Evolutionary conservation across 768 basidiomycete species (phyloP), one percentile per base, ranked within the genome.

Genomic region (Leccinellum luteum): DNA sequence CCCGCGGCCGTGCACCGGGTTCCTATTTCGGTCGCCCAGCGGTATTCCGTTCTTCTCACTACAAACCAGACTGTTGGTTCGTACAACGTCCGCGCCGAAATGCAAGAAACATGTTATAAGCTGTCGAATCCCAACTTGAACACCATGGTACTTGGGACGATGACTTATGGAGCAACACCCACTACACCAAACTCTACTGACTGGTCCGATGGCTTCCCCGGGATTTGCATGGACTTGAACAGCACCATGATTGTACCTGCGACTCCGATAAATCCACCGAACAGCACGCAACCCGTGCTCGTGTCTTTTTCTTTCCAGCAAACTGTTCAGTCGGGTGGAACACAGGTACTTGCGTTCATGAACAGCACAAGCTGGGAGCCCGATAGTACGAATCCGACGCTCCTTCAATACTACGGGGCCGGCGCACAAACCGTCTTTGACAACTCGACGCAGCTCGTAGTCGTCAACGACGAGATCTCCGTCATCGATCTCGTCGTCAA

Each of bases 21-120:
- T 54, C 69, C 69, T 3, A 51, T 82, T 55, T 73, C 74, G 25
- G 72, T 81, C 44, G 81, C 80, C 2, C 81, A 82, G 69, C 74
- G 81, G 44, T 81, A 81, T 63, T 77, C 75, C n/a, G 81, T 78
- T 32, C 69, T 83, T 38, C 63, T 82, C 15, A 60, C 59, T 23
- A 75, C 80, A 34, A 76, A 79, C 57, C 71, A 71, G 57, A 76
- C 74, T 6, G 62, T 52, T 28, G 73, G 71, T 21, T 65, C 67
- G 4, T 76, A 75, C 49, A 67, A 69, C 19, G 60, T 80, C 60
- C 74, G 78, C 23, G 74, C 74, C 10, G 71, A 69, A 41, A 62
- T 79, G 60, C 75, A 77, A 48, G 65, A 48, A 4, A 34, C 57
- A 1, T 71, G 70, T 44, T 75, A 73, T 50, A 73, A 73, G 27